Conservation (phyloP, 805 yeast genomes). For the Candida anglica region DNA sequence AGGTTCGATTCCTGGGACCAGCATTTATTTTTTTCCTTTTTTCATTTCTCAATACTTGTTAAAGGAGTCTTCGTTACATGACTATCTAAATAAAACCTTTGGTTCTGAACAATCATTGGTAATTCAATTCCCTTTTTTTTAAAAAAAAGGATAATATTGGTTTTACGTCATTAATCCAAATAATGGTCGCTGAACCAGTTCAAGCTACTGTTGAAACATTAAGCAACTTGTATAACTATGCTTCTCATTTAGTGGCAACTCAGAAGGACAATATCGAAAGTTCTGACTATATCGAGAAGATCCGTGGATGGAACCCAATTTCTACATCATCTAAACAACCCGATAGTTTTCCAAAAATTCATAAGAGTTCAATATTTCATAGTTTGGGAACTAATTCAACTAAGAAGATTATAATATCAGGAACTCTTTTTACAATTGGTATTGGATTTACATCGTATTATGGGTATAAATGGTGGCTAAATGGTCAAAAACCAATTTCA, state of each 20-base stretch:
- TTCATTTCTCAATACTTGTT: no score
- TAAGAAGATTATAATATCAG: slow-evolving; percentile 5
- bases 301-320: slow-evolving; percentile 6
- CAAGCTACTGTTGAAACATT: slow-evolving; percentile 32
- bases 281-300: slow-evolving; percentile 11
- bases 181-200: slow-evolving; percentile 45
- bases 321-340: not conserved
- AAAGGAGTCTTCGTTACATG: no score
- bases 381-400: not conserved
- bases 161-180: not conserved
- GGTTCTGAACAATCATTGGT: no score
- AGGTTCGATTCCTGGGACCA: slow-evolving; percentile 51
- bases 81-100: no score
- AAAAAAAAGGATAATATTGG: no score
- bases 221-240: slow-evolving; percentile 14
- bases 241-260: slow-evolving; percentile 16
- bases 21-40: slow-evolving; percentile 30
- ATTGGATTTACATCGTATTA: slow-evolving; percentile 15
- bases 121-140: no score
- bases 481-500: slow-evolving; percentile 2
- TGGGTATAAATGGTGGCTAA: slow-evolving; percentile 5
- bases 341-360: not conserved
- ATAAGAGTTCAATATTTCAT: no score
- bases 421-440: slow-evolving; percentile 20
- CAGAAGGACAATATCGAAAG: slow-evolving; percentile 20